Base-by-base conservation (phyloP, 129 eudicot genomes). In the Helianthus tuberosus region DNA sequence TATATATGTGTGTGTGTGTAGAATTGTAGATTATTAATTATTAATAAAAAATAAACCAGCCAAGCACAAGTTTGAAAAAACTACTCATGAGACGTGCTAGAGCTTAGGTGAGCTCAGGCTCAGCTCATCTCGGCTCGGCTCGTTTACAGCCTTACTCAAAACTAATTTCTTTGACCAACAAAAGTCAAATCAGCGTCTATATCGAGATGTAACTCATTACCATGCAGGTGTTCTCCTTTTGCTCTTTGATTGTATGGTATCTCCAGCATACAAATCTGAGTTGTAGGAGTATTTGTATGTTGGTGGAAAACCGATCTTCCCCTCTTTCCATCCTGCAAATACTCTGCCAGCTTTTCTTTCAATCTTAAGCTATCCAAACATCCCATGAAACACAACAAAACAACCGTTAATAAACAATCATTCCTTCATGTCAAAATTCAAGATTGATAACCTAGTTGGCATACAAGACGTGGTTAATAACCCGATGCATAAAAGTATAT, bases 171-270 rank as follows among this genome's bases (percentile, higher is more conserved):
- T 23, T 57, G 63, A 69, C 54, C 46, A 55, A 38, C 6, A 13
- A 49, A 59, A 68, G 69, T 77, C 53, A 36, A 77, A 69, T 52
- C 63, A 11, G 5, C 61, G 50, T 58, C 36, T 59, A 23, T 59
- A 59, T 59, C 8, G 3, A 8, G 16, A 27, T 59, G 5, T 5
- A 59, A 6, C 43, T 61, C 44, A 53, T 79, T 86, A 86, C 91
- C 91, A 86, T 50, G 91, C 91, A 32, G 91, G 91, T 15, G 91
- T 83, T 83, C 91, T 83, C 65, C 91, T 83, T 77, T 86, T 86
- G 86, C 84, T 84, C 77, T 86, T 83, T 20, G 87, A 83, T 59
- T 69, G 74, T n/a, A 69, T 70, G 16, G 84, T 77, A 67, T 86
- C 91, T 80, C 87, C 87, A 23, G 85, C 78, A 75, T 86, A 86